Percentiles rank a stretch among this genome's conserved stretches.
Conservation (phyloP, 1,284 basidiomycete species). For the Pseudozyma hubeiensis region DNA sequence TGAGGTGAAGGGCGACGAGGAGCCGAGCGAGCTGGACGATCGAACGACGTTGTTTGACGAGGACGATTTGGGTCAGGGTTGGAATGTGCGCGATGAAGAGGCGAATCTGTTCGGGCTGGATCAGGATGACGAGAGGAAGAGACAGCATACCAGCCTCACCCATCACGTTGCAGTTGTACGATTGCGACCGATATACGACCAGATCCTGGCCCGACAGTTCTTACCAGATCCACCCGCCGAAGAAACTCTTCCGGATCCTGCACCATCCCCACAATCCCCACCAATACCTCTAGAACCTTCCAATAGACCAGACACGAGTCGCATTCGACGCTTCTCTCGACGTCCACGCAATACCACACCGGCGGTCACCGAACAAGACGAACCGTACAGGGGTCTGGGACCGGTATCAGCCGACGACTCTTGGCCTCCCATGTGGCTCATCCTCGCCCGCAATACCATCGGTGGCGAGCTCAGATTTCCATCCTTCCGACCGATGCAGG, state of each 20-base stretch:
- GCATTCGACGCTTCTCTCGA: conserved; percentile 36
- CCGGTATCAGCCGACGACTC: conserved; percentile 33
- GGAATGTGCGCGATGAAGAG: conserved; percentile 47
- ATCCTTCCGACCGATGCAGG: conserved; percentile 18
- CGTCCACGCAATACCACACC: conserved; percentile 7
- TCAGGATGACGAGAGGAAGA: conserved; percentile 18
- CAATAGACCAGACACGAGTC: conserved; percentile 32
- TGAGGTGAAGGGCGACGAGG: conserved; percentile 29
- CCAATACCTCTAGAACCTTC: not conserved
- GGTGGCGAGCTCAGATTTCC: conserved; percentile 12
- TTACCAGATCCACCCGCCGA: conserved; percentile 6
- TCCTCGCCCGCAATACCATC: conserved; percentile 41
- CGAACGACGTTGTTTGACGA: conserved; percentile 9
- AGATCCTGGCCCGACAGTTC: conserved; percentile 28
- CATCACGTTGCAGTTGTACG: conserved; percentile 43
- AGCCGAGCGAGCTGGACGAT: conserved; percentile 37
- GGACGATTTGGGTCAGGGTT: conserved; percentile 33
- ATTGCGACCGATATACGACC: conserved; percentile 19
- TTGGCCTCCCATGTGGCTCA: conserved; percentile 49
- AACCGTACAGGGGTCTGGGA: conserved; percentile 13
- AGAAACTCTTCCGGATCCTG: conserved; percentile 1
- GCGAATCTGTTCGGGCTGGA: conserved; percentile 29
- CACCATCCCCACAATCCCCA: not conserved
- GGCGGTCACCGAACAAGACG: not conserved
- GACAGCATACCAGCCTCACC: conserved; percentile 23